These are phyloP conservation scores for Mortierella sp. DNA, from an alignment of 371 early-diverging fungal genomes.

Conservation along the genomic window DNA sequence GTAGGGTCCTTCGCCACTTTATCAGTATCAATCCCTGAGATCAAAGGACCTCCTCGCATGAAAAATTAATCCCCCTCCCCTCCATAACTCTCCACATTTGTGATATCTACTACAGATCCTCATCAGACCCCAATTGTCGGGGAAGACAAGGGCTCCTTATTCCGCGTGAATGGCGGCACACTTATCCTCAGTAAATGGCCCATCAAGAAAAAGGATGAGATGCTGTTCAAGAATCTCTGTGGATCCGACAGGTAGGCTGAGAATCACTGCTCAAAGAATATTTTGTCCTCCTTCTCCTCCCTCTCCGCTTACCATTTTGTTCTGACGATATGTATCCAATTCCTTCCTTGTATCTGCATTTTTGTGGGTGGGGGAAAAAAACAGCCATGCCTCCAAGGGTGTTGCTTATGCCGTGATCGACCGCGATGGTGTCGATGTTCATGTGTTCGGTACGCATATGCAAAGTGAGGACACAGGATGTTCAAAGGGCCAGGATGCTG, in stretches of 20 bases:
- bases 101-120: too few species aligned
- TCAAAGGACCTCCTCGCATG: too few species aligned
- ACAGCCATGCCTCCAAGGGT: conserved; percentile 46
- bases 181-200: conserved; percentile 51
- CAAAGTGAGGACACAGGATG: conserved; percentile 36
- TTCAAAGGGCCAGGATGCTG: conserved; percentile 23
- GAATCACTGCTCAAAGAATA: too few species aligned
- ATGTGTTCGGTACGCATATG: conserved; percentile 47
- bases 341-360: too few species aligned
- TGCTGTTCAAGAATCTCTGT: conserved; percentile 34
- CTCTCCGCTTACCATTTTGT: too few species aligned
- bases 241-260: conserved; percentile 47
- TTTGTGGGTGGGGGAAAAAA: too few species aligned
- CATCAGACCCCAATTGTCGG: conserved; percentile 41
- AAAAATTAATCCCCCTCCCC: not conserved
- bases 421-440: conserved; percentile 32
- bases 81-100: too few species aligned
- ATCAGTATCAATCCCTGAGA: not conserved
- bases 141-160: conserved; percentile 28
- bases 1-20: conserved; percentile 8
- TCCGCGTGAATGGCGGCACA: conserved; percentile 45
- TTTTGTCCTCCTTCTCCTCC: too few species aligned
- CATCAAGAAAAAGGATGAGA: conserved; percentile 34
- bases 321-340: too few species aligned
- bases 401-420: conserved; percentile 40